A percentile compares a stretch with the other conserved stretches of the same genome.
Evolutionary conservation across 768 basidiomycete species (phyloP).

Genomic region (Suillus decipiens): DNA sequence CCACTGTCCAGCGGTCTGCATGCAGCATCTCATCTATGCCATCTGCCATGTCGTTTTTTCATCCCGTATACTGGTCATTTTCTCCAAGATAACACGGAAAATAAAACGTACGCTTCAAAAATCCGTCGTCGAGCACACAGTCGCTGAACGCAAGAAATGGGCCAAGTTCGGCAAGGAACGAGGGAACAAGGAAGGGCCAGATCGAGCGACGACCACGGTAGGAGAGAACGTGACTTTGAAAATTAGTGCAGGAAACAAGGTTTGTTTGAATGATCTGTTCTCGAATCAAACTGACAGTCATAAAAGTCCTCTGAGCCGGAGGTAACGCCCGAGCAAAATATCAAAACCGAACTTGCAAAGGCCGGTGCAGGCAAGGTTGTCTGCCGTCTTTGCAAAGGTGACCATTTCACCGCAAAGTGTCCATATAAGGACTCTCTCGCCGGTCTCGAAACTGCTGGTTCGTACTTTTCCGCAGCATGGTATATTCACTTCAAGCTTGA

Average conservation of each 20-base stretch:
- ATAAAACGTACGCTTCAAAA: constrained; percentile 88
- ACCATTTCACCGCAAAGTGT: constrained; percentile 98
- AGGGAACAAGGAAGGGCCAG: constrained; percentile 85
- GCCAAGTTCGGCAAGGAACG: constrained; percentile 91
- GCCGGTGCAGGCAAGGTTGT: constrained; percentile 85
- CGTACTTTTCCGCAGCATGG: constrained; percentile 16
- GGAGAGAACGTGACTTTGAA: constrained; percentile 72
- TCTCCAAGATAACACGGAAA: constrained; percentile 73
- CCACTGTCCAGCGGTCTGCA: background rate
- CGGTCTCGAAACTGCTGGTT: constrained; percentile 65
- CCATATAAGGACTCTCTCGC: constrained; percentile 95
- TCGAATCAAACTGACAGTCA: background rate
- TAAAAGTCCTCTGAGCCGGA: constrained; percentile 65
- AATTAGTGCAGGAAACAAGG: constrained; percentile 64
- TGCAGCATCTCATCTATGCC: background rate
- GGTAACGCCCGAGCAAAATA: constrained; percentile 58
- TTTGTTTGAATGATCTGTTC: constrained; percentile 24
- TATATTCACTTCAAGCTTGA: constrained; percentile 4
- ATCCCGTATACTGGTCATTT: background rate
- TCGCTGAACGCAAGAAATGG: constrained; percentile 94
- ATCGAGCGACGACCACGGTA: constrained; percentile 92
- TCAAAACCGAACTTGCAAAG: constrained; percentile 67
- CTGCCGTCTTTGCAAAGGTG: constrained; percentile 94
- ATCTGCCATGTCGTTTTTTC: background rate
- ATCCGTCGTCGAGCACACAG: constrained; percentile 88